Base-by-base conservation (phyloP, 2,329 filamentous ascomycete species). In the Pseudocercospora vitis region DNA sequence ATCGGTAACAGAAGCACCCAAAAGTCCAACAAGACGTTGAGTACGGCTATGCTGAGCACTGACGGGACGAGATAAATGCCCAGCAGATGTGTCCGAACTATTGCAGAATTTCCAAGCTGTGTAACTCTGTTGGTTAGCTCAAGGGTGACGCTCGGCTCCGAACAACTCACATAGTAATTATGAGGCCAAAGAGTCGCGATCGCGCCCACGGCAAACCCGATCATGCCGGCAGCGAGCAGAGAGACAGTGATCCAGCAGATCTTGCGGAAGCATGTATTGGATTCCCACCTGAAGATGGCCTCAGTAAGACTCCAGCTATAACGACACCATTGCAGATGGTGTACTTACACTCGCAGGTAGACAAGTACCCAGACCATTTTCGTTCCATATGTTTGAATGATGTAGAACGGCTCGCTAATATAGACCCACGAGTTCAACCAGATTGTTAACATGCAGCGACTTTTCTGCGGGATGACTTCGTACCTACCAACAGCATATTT, bases 261-360 rank as follows among this genome's bases (percentile, higher is more conserved):
- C 28, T 55, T 53, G n/a, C 52, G 56, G 23, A 58, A 58, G 12
- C 14, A 7, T 5, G 52, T 58, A 16, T 58, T 58, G n/a, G 50
- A 48, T n/a, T 58, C 55, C 55, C 55, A 58, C 44, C 50, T 53
- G 18, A 9, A 19, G 11, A 4, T 29, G 2, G 3, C 1, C 18
- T 55, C 18, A 50, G 52, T 24, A 40, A 6, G 23, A n/a, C n/a
- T n/a, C n/a, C n/a, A n/a, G n/a, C n/a, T n/a, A n/a, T n/a, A n/a
- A n/a, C n/a, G n/a, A n/a, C n/a, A n/a, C n/a, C n/a, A n/a, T n/a
- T n/a, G n/a, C n/a, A n/a, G n/a, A n/a, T n/a, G n/a, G n/a, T 14
- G 6, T 3, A 26, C 51, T 29, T 31, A 53, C 49, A 58, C 52
- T 18, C 56, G 49, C 37, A 58, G 24, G 23, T 58, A 58, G 7